Base-by-base conservation (phyloP, 2,329 filamentous ascomycete species). In the Ceratocystis albifundus region DNA sequence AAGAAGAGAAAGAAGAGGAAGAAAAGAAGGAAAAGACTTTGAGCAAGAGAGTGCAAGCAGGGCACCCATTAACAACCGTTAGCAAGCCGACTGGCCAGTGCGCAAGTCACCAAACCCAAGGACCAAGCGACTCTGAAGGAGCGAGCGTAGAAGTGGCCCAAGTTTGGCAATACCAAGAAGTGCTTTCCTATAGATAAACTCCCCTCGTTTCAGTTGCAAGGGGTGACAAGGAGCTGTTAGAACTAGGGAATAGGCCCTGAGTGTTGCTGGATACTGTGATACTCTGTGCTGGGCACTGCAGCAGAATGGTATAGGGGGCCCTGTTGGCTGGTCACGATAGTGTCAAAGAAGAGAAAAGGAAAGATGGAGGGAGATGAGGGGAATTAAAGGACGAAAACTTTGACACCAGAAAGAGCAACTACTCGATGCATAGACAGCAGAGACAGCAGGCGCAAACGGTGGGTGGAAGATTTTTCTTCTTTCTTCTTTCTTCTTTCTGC, bases 101-200 rank as follows among this genome's bases (percentile, higher is more conserved):
- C 55, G 32, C 55, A 30, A 59, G 55, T 32, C 55, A 59, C 55
- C 55, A 36, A 59, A 59, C 55, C n/a, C 25, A 59, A 36, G 55
- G 15, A 36, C 10, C 36, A 10, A 41, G 36, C 36, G 36, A 59
- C 28, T 17, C 8, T n/a, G 17, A 10, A n/a, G 50, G 30, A 20
- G 10, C 25, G 30, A 20, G 10, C 25, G 22, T 30, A 17, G 53
- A 12, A 59, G 53, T 32, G 55, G 55, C 55, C 55, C n/a, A 57
- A 57, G 55, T 36, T 36, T 30, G 30, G 28, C 20, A 59, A 59
- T 59, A 59, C 28, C 55, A 59, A 59, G 55, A 30, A 59, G 55
- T 36, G 28, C 55, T 36, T 59, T 36, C 28, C 55, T 59, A 59
- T 36, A 41, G 36, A 41, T 41, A 59, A 59, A 59, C 32, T 59